Evolutionary conservation across 2,329 filamentous ascomycete species (phyloP), one percentile per base, ranked within the genome.

Genomic region (Talaromyces sp.): DNA sequence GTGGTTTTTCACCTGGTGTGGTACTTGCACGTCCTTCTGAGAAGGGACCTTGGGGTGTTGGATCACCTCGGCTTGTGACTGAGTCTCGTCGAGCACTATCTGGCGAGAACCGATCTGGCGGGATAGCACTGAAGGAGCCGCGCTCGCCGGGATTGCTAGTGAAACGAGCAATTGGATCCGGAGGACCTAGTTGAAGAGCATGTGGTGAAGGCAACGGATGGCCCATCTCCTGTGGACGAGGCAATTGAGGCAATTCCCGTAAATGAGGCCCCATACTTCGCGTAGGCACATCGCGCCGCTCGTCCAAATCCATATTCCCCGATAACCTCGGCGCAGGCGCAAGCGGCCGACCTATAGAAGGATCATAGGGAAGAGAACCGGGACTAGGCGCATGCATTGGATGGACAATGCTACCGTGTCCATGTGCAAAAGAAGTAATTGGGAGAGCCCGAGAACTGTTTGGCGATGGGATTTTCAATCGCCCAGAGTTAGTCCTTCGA

Each of bases 161-260:
- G 16, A 65, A 56, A n/a, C 67, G 58, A 16, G 60, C 47, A 17
- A 70, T 64, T 1, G 61, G 37, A 19, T 68, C 63, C 36, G 62
- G 61, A 13, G 65, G 65, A 2, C 68, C 65, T 14, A 69, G 48
- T 45, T 70, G 66, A 11, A 71, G 50, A 4, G 61, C 52, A 41
- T 64, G 66, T 22, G 68, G 65, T 9, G 67, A 65, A 32, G 68
- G 69, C 14, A 70, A 49, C 6, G 61, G 61, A n/a, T 70, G 67
- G 19, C 32, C 22, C 44, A 52, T 35, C 24, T 53, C 50, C 20
- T 44, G 30, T 14, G 45, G 66, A 10, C 58, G 60, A n/a, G 65
- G 66, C 16, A 70, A 51, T 47, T 71, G 60, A n/a, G 65, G 66
- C 16, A 70, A 51, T 47, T 71, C 67, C 36, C 66, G 63, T 51